Base-by-base conservation (phyloP, 179 eudicot genomes). In the Patellifolia procumbens region DNA sequence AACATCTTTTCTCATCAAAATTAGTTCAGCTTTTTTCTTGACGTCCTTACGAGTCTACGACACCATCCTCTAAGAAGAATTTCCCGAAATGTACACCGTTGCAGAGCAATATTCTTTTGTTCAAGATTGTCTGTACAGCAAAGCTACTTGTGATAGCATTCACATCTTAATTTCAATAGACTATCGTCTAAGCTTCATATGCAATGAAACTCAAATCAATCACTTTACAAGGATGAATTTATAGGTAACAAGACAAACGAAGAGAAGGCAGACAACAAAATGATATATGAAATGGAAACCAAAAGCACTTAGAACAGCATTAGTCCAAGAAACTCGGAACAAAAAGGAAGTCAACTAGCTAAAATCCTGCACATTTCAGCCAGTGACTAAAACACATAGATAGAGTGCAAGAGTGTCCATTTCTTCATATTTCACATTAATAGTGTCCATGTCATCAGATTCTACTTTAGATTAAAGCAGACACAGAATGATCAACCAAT, bases 401-500 rank as follows among this genome's bases (percentile, higher is more conserved):
- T 53, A 49, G n/a, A 29, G 43, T 32, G 34, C 12, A 26, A 45
- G 58, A 29, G 51, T 24, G 46, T 46, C 34, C 68, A 45, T 46
- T 39, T 70, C 28, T 19, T 20, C 13, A 32, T 69, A 58, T 17
- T 31, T 7, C 74, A 45, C 9, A 24, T 28, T 24, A 43, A 28
- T 49, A 34, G 22, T 11, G 22, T 46, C 51, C 70, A 46, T 60
- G 32, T 29, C 17, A 62, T 53, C 46, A 78, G 49, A 39, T 31
- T 64, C 55, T 5, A 72, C 34, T 45, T 61, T 22, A 29, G 1
- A 55, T 12, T 78, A 3, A 12, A 32, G 39, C 20, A 16, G 29
- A 60, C 16, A 32, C 34, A 16, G 29, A 17, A 74, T 29, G 22
- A 59, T 52, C 45, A 51, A 77, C 61, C 52, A 55, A 62, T 48